A percentile compares a stretch with the other conserved stretches of the same genome.
Evolutionary conservation across 2,329 filamentous ascomycete genomes (phyloP).

Genomic region (Botryotinia calthae): DNA sequence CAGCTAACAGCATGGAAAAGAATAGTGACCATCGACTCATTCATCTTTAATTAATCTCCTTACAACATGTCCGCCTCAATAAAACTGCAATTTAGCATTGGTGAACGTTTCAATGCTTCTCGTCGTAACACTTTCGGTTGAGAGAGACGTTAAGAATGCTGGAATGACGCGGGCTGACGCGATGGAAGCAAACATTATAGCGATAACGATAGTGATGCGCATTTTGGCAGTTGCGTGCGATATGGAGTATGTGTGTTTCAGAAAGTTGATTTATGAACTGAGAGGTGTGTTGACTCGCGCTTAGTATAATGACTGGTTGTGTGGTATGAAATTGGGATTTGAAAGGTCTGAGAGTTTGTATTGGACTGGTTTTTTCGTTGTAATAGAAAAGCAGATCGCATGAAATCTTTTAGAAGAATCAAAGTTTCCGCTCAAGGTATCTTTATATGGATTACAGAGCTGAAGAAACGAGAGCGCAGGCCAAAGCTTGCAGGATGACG

Average conservation of each 20-base stretch:
- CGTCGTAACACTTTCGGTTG: neutral
- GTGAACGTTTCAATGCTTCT: neutral
- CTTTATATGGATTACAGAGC: neutral
- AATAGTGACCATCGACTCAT: neutral
- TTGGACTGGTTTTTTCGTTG: neutral
- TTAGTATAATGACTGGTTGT: neutral
- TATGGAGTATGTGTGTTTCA: neutral
- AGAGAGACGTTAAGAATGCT: conserved; percentile 13
- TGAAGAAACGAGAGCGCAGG: neutral
- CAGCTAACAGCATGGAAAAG: too few species aligned
- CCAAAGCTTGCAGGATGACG: neutral
- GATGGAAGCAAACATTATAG: conserved; percentile 17
- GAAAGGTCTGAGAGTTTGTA: neutral
- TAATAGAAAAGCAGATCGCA: neutral
- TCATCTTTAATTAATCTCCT: too few species aligned
- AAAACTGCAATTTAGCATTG: neutral
- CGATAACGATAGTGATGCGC: conserved; percentile 17
- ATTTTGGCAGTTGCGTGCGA: conserved; percentile 8
- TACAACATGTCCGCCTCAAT: neutral
- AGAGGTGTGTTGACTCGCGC: neutral
- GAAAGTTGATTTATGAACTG: too few species aligned
- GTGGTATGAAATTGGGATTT: too few species aligned
- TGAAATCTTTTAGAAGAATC: neutral
- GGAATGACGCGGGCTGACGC: conserved; percentile 24
- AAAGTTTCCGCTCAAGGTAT: neutral